Base-by-base conservation (phyloP, 1,139 yeast species). In the Hansenula anomala region DNA sequence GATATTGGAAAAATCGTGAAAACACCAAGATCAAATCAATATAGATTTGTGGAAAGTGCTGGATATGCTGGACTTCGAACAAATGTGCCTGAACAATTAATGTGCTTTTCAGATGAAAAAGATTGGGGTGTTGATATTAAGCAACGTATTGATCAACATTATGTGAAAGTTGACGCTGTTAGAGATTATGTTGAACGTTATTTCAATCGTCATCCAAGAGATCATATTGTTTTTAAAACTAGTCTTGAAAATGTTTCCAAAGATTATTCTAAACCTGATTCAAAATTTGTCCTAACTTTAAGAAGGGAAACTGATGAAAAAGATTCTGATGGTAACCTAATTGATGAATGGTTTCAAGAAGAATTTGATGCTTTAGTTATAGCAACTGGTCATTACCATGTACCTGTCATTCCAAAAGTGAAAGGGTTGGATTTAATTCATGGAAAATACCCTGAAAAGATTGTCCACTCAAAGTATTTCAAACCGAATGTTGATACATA, bases 301-400 rank as follows among this genome's bases (percentile, higher is more conserved):
- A 51, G 69, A 36, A 27, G 23, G 19, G 43, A 41, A 17, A 34
- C 40, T 8, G 42, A 36, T 20, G 36, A 35, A 8, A 17, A 10
- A 9, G 53, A 52, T 33, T 37, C 45, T n/a, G 41, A 48, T 4
- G 49, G 50, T 31, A 53, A 51, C 14, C 41, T 43, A 3, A 27
- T 47, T 10, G 64, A 58, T 37, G 35, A 41, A 25, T 71, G 70
- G 75, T 69, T 56, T 46, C 57, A 54, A 28, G 63, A 65, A 30
- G 55, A 55, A 16, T 74, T 66, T 46, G 79, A 75, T 52, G 67
- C 69, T n/a, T 63, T 73, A 6, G 67, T 75, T 8, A 58, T 73
- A n/a, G 71, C 78, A 1, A 66, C 69, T 33, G 81, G 81, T 17
- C 80, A 75, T 49, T 75, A 71, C 51, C 66, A 69, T 18, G 63